phyloP scores from a whole-genome alignment of 2,329 filamentous ascomycete species.

The Ceratocystis destructans region DNA sequence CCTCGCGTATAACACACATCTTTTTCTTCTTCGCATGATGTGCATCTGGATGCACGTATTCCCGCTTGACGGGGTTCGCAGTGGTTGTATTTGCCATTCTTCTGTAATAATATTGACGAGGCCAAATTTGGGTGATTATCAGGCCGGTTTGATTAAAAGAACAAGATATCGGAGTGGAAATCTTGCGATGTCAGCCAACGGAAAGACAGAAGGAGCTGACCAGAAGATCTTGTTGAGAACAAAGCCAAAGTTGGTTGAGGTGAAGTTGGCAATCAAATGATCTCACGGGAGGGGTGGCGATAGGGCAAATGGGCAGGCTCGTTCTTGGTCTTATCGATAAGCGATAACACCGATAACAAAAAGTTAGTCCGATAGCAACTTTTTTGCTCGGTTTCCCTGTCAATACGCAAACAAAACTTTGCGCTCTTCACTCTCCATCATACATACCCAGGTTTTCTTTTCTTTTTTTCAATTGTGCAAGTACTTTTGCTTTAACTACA shows the following conservation, averaged over 20 bases:
- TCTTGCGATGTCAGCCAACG: no score
- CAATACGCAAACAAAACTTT: conserved; percentile 5
- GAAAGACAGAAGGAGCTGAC: not conserved
- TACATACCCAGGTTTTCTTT: not conserved
- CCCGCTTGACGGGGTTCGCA: conserved; percentile 22
- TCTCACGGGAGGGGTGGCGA: conserved; percentile 1
- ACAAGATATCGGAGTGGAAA: no score
- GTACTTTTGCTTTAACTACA: not conserved
- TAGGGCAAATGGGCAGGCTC: not conserved
- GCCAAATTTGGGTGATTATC: no score
- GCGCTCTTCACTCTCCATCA: not conserved
- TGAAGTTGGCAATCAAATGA: not conserved
- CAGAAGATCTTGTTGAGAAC: not conserved
- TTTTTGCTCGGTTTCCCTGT: conserved; percentile 17
- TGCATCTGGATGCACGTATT: conserved; percentile 37
- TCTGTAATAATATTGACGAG: not conserved
- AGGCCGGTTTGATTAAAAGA: no score
- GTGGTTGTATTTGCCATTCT: conserved; percentile 21
- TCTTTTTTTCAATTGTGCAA: not conserved
- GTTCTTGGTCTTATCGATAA: conserved; percentile 11
- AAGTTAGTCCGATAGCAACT: conserved; percentile 8
- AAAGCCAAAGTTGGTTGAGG: no score
- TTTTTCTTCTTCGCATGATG: conserved; percentile 36
- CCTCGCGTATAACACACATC: conserved; percentile 28
- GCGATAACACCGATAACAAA: conserved; percentile 5